Conservation (phyloP, 2,329 filamentous ascomycete genomes). For the Dendrostoma leiphaemia region DNA sequence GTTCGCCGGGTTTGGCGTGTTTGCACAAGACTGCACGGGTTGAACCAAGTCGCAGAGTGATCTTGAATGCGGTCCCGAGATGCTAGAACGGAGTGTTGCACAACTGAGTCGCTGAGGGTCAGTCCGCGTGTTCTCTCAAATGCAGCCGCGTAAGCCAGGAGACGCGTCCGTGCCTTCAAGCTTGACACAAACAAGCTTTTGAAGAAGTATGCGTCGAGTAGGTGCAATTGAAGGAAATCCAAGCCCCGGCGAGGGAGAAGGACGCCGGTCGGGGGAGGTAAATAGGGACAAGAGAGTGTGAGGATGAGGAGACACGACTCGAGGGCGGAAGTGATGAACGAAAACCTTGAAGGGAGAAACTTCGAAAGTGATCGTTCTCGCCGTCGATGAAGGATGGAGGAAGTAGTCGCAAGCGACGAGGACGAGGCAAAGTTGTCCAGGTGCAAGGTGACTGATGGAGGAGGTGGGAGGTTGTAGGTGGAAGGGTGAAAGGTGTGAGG, state of each 20-base stretch:
- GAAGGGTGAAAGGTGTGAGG: background rate
- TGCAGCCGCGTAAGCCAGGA: background rate
- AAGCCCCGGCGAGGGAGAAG: background rate
- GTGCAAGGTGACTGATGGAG: slow-evolving; percentile 14
- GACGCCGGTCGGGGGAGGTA: background rate
- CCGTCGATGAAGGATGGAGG: slow-evolving; percentile 6
- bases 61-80: background rate
- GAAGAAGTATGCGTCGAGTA: slow-evolving; percentile 9
- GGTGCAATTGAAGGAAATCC: slow-evolving; percentile 1
- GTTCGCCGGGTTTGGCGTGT: background rate
- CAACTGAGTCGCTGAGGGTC: slow-evolving; percentile 9
- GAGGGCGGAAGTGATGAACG: slow-evolving; percentile 11
- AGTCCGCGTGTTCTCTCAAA: slow-evolving; percentile 8
- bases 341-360: slow-evolving; percentile 5
- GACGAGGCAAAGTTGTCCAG: slow-evolving; percentile 12
- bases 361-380: slow-evolving; percentile 15
- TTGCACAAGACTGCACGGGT: background rate
- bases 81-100: slow-evolving; percentile 13
- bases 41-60: background rate
- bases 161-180: slow-evolving; percentile 13
- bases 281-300: background rate
- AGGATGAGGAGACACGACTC: slow-evolving; percentile 16
- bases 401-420: slow-evolving; percentile 12
- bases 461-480: background rate
- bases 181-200: slow-evolving; percentile 13